These are phyloP conservation scores for Leishmania mexicana DNA, from an alignment of 208 protist genomes.

Conservation along the genomic window DNA sequence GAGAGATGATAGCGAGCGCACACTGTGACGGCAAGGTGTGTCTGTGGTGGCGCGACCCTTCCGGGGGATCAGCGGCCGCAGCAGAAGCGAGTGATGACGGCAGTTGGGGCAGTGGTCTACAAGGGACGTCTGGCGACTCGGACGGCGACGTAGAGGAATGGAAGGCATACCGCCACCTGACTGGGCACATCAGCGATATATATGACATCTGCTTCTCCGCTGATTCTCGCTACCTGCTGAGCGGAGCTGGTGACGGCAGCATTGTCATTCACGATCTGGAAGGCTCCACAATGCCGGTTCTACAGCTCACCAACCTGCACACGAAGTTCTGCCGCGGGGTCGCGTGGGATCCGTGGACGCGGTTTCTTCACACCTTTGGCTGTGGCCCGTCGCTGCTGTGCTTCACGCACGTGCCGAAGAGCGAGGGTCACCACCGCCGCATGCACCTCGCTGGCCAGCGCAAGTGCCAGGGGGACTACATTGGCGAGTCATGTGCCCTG, in stretches of 20 bases:
- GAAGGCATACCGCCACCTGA: constrained; percentile 88
- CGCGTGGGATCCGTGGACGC: constrained; percentile 86
- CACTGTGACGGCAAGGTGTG: constrained; percentile 88
- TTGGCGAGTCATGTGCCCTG: constrained; percentile 76
- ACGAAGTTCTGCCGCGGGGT: constrained; percentile 86
- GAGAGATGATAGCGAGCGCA: constrained; percentile 75
- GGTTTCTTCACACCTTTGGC: constrained; percentile 69
- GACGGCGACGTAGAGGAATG: constrained; percentile 59
- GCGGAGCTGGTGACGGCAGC: constrained; percentile 74
- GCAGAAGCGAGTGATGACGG: background rate
- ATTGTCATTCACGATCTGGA: constrained; percentile 83
- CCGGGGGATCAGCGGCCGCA: constrained; percentile 11
- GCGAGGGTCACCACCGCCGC: constrained; percentile 19
- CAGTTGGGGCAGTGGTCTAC: background rate
- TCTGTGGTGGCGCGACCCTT: constrained; percentile 77
- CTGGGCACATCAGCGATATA: constrained; percentile 85
- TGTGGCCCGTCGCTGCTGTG: constrained; percentile 70
- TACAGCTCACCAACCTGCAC: constrained; percentile 72
- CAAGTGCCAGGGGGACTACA: constrained; percentile 64
- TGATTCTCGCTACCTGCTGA: constrained; percentile 81
- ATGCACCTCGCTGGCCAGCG: constrained; percentile 68
- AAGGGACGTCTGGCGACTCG: background rate
- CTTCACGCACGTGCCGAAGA: constrained; percentile 56
- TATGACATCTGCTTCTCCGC: constrained; percentile 88
- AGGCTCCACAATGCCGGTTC: constrained; percentile 63